A percentile compares a stretch with the other conserved stretches of the same genome.
Conservation (phyloP, 345 rosid genomes). For the Geranium brycei region DNA sequence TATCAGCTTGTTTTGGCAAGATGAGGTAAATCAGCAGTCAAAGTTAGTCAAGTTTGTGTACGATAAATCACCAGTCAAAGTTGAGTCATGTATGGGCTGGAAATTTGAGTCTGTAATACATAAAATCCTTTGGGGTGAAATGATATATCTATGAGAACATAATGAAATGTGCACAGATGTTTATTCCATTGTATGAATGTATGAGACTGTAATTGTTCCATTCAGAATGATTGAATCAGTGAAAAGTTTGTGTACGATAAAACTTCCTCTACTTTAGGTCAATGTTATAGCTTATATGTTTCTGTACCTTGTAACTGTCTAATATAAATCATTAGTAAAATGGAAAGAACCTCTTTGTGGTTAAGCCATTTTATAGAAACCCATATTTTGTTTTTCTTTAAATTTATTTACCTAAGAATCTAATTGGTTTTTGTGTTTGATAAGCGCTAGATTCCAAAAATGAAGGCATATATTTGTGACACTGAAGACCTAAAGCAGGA, state of each 20-base stretch:
- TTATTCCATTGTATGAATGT: conserved; percentile 1
- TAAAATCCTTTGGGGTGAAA: conserved; percentile 6
- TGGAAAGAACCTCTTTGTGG: background rate
- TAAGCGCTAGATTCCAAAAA: conserved; percentile 98
- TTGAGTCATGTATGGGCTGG: conserved; percentile 9
- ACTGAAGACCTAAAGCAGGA: conserved; percentile 91
- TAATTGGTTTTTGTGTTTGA: conserved; percentile 44
- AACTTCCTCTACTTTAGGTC: background rate
- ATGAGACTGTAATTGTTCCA: background rate
- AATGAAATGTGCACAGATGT: background rate
- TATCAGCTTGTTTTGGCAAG: conserved; percentile 87
- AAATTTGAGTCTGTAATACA: background rate
- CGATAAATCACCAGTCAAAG: conserved; percentile 14
- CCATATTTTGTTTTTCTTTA: background rate
- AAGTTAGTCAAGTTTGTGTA: too few species aligned
- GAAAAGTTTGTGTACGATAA: background rate
- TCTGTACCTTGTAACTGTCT: background rate
- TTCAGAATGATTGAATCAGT: background rate
- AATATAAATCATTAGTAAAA: background rate
- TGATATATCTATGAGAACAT: background rate
- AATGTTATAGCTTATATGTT: background rate
- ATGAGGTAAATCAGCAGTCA: conserved; percentile 50
- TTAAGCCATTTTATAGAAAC: background rate
- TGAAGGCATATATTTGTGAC: conserved; percentile 96
- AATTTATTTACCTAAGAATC: conserved; percentile 9